Percentiles rank a stretch among this genome's conserved stretches.
Evolutionary conservation across 768 basidiomycete species (phyloP).

Genomic region (Rhizopogon vinicolor): DNA sequence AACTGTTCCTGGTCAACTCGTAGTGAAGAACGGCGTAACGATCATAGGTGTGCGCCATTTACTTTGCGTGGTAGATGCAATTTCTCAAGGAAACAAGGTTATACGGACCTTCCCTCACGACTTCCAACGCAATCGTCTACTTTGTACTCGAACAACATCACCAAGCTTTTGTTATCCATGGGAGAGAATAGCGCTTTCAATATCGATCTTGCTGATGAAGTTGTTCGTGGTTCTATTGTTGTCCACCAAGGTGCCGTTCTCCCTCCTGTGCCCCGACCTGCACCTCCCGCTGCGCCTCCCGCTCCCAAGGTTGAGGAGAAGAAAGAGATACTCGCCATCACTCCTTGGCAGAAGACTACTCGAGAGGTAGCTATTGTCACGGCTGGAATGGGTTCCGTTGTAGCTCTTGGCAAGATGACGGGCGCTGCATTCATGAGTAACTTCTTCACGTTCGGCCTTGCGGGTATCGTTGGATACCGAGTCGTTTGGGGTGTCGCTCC

Average conservation of each 20-base stretch:
- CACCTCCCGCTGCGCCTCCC: constrained; percentile 54
- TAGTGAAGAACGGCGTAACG: constrained; percentile 70
- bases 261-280: constrained; percentile 62
- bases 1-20: constrained; percentile 72
- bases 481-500: constrained; percentile 90
- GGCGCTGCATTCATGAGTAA: constrained; percentile 83
- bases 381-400: constrained; percentile 66
- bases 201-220: constrained; percentile 78
- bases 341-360: constrained; percentile 81
- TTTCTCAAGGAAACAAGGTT: constrained; percentile 40
- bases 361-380: constrained; percentile 73
- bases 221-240: constrained; percentile 76
- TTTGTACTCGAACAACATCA: constrained; percentile 87
- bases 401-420: constrained; percentile 77
- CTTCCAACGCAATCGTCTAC: constrained; percentile 88
- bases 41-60: constrained; percentile 54
- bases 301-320: constrained; percentile 44
- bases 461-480: constrained; percentile 81
- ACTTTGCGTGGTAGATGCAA: not conserved
- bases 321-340: constrained; percentile 51
- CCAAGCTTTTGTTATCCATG: constrained; percentile 83
- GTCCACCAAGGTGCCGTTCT: constrained; percentile 63
- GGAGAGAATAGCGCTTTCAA: constrained; percentile 57
- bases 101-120: constrained; percentile 83
- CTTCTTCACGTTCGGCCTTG: constrained; percentile 86